Evolutionary conservation across 2,329 filamentous ascomycete genomes (phyloP).

Genomic region (Calonectria pseudoturangicola): DNA sequence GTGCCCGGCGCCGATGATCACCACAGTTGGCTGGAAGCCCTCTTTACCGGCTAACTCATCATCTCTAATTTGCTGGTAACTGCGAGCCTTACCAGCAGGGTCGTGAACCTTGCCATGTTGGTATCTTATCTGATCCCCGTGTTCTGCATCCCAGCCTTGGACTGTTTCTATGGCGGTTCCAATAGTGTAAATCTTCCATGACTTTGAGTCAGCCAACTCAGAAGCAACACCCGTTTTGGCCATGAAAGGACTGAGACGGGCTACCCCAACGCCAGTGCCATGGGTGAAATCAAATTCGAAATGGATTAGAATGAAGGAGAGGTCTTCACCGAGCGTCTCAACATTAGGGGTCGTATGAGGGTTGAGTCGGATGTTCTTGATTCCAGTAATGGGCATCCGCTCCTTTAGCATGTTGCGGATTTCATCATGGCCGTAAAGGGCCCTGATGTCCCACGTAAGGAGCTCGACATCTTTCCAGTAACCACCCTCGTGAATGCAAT

Average conservation of each 20-base stretch:
- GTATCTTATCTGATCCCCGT: slow-evolving; percentile 24
- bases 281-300: slow-evolving; percentile 28
- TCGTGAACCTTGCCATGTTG: slow-evolving; percentile 26
- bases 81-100: slow-evolving; percentile 14
- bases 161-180: slow-evolving; percentile 23
- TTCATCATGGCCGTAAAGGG: slow-evolving; percentile 13
- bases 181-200: slow-evolving; percentile 30
- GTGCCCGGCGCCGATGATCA: slow-evolving; percentile 27
- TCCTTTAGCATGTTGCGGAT: slow-evolving; percentile 27
- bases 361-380: slow-evolving; percentile 19
- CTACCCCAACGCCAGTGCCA: slow-evolving; percentile 25
- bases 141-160: slow-evolving; percentile 26
- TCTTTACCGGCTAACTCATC: slow-evolving; percentile 15
- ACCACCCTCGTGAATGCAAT: neutral
- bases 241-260: slow-evolving; percentile 25
- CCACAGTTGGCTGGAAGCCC: slow-evolving; percentile 15
- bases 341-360: neutral
- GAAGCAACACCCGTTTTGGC: slow-evolving; percentile 13
- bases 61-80: slow-evolving; percentile 17
- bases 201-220: slow-evolving; percentile 13
- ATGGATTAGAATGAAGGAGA: slow-evolving; percentile 22
- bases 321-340: slow-evolving; percentile 22
- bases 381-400: slow-evolving; percentile 20
- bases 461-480: slow-evolving; percentile 36
- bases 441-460: slow-evolving; percentile 27